Percentiles rank a stretch among this genome's conserved stretches.
These are phyloP conservation scores for Moesziomyces sp. DNA, from an alignment of 1,284 basidiomycete species.

Conservation along the genomic window DNA sequence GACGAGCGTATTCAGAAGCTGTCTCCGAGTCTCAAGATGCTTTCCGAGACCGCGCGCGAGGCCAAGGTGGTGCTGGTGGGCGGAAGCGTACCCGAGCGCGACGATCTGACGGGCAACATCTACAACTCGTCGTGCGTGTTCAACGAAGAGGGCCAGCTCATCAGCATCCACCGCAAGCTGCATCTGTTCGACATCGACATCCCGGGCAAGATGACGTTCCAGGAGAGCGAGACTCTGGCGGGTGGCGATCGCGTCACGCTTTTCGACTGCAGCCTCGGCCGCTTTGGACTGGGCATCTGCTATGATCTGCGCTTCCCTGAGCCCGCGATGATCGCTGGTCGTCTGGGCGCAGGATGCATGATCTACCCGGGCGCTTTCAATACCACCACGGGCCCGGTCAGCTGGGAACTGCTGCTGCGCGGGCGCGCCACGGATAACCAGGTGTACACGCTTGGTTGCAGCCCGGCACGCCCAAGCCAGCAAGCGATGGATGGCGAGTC, in stretches of 20 bases:
- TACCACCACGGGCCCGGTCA: conserved; percentile 88
- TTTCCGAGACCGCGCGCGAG: conserved; percentile 84
- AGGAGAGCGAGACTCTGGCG: conserved; percentile 94
- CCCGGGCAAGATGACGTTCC: conserved; percentile 94
- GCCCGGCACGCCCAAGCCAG: conserved; percentile 85
- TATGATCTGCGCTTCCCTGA: conserved; percentile 87
- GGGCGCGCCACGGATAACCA: conserved; percentile 94
- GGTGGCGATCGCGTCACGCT: conserved; percentile 81
- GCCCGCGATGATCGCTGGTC: conserved; percentile 87
- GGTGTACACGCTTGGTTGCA: conserved; percentile 93
- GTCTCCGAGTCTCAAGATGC: conserved; percentile 78
- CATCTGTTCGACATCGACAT: conserved; percentile 99
- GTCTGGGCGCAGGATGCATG: conserved; percentile 85
- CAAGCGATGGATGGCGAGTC: conserved; percentile 62
- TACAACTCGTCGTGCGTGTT: conserved; percentile 74
- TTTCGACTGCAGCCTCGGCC: conserved; percentile 93
- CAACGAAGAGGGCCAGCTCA: conserved; percentile 83
- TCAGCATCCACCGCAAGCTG: conserved; percentile 90
- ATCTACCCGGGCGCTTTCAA: conserved; percentile 75
- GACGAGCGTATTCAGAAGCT: conserved; percentile 69
- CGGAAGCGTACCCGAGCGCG: conserved; percentile 71
- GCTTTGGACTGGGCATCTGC: conserved; percentile 89
- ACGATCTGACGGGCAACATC: conserved; percentile 55
- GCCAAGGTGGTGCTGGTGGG: conserved; percentile 89
- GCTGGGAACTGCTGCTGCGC: conserved; percentile 93